Evolutionary conservation across 1,284 basidiomycete genomes (phyloP).

Genomic region (Volvariella surrecta): DNA sequence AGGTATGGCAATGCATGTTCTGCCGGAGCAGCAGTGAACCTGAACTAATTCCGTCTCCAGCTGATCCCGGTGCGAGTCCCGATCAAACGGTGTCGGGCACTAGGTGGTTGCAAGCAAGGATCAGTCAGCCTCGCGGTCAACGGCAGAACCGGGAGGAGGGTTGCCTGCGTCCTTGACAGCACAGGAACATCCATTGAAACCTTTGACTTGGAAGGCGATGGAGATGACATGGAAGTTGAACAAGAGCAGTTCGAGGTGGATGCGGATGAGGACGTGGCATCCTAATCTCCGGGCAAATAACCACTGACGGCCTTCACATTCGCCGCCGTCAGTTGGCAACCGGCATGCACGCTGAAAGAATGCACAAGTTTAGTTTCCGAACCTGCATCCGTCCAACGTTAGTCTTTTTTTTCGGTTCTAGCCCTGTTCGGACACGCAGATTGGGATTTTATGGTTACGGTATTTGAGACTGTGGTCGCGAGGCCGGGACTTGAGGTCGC

Average conservation of each 20-base stretch:
- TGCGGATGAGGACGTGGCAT: slow-evolving; percentile 25
- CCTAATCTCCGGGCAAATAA: slow-evolving; percentile 15
- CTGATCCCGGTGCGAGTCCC: slow-evolving; percentile 35
- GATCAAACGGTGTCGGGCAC: slow-evolving; percentile 48
- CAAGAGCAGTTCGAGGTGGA: slow-evolving; percentile 17
- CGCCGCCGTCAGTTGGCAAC: slow-evolving; percentile 10
- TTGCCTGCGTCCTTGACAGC: slow-evolving; percentile 63
- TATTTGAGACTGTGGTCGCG: slow-evolving; percentile 16
- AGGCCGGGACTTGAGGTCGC: slow-evolving; percentile 15
- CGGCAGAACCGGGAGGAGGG: slow-evolving; percentile 61
- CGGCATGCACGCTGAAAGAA: slow-evolving; percentile 13
- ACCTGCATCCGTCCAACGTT: slow-evolving; percentile 3
- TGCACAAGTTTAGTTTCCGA: not conserved
- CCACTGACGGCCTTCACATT: slow-evolving; percentile 18
- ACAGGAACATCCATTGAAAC: slow-evolving; percentile 57
- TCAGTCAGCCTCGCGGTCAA: slow-evolving; percentile 59
- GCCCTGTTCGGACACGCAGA: slow-evolving; percentile 19
- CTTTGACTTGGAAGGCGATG: slow-evolving; percentile 68
- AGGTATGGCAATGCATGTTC: slow-evolving; percentile 24
- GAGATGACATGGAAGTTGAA: slow-evolving; percentile 41
- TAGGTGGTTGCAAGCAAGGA: slow-evolving; percentile 43
- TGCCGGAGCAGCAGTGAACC: slow-evolving; percentile 23
- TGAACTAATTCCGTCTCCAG: slow-evolving; percentile 29
- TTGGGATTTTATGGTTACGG: slow-evolving; percentile 15
- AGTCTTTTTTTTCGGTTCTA: slow-evolving; percentile 18